Evolutionary conservation across 371 early-diverging fungal species (phyloP).

Genomic region (Mortierella sp.): DNA sequence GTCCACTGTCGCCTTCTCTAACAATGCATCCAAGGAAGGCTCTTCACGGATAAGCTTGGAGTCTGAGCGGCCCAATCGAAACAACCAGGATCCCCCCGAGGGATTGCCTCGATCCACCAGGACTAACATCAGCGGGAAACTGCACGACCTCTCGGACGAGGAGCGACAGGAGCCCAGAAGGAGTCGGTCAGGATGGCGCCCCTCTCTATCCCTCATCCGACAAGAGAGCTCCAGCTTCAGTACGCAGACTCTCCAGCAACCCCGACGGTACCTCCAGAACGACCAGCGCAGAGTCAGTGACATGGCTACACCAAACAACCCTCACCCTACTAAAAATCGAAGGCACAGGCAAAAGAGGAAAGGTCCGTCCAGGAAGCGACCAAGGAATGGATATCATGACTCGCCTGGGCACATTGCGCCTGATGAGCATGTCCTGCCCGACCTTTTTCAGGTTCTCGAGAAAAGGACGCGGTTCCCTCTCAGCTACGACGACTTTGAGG

Average conservation of each 20-base stretch:
- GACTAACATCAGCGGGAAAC: not conserved
- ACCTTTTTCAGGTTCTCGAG: conserved; percentile 26
- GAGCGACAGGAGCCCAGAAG: conserved; percentile 20
- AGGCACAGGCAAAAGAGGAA: conserved; percentile 5
- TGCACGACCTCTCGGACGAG: conserved; percentile 20
- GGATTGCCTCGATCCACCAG: not conserved
- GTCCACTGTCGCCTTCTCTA: not conserved
- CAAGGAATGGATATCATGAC: not conserved
- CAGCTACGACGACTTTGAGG: conserved; percentile 56
- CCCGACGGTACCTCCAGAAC: conserved; percentile 23
- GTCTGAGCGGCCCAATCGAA: conserved; percentile 3
- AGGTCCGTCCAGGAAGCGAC: not conserved
- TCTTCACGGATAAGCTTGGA: conserved; percentile 6
- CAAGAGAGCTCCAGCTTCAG: conserved; percentile 31
- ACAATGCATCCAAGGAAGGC: not conserved
- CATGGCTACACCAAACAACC: not conserved
- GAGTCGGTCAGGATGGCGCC: conserved; percentile 30
- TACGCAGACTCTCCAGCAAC: conserved; percentile 1
- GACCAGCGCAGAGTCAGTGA: conserved; percentile 22
- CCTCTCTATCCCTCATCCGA: conserved; percentile 38
- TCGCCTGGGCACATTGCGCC: not conserved
- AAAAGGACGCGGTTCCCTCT: conserved; percentile 39
- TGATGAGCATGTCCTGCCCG: conserved; percentile 9
- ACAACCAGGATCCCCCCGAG: conserved; percentile 20
- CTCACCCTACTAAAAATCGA: not conserved